Conservation (phyloP, 129 eudicot species). For the Arctium minus region DNA sequence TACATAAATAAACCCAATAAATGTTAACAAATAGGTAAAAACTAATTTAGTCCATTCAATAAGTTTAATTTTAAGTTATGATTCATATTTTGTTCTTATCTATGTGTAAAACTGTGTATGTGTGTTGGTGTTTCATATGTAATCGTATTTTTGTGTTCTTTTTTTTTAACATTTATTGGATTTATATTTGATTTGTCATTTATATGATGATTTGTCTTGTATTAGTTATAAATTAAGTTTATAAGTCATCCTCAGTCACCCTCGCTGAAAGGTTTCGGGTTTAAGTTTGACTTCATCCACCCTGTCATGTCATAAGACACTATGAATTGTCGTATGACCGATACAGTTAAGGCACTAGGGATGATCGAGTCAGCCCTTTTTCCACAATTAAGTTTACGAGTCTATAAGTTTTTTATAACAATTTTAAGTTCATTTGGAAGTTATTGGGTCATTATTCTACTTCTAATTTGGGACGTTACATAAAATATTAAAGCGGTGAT, state of each 20-base stretch:
- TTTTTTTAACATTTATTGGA: neutral
- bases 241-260: neutral
- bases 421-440: neutral
- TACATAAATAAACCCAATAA: neutral
- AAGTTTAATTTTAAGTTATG: no score
- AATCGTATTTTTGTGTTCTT: neutral
- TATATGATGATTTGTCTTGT: no score
- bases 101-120: no score
- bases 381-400: neutral
- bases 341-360: no score
- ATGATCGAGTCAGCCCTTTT: neutral
- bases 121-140: neutral
- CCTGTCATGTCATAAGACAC: neutral
- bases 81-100: no score
- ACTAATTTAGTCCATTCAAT: neutral
- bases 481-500: no score
- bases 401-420: neutral
- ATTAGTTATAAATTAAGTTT: neutral
- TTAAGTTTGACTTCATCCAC: neutral
- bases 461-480: no score
- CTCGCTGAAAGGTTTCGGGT: neutral
- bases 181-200: no score
- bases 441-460: neutral
- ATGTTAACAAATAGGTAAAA: neutral
- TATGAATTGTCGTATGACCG: neutral